Percentiles rank a stretch among this genome's conserved stretches.
Evolutionary conservation across 495 filamentous ascomycete genomes (phyloP).

Genomic region (Cryomyces minteri): DNA sequence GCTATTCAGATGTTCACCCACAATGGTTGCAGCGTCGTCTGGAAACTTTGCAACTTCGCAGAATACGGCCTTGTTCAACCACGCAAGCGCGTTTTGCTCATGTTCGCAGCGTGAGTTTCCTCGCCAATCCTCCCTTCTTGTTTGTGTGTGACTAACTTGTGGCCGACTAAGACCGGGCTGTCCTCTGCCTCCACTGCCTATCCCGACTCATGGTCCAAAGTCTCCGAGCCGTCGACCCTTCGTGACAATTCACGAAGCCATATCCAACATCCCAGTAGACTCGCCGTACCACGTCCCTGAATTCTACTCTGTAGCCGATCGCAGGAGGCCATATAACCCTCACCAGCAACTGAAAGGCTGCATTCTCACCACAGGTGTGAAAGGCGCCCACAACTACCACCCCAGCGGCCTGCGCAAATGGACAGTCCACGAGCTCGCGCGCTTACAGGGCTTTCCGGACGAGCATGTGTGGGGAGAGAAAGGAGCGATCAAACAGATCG

Average conservation of each 20-base stretch:
- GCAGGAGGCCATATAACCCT: too few species aligned
- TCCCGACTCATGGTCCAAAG: slow-evolving; percentile 3
- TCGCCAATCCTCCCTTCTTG: too few species aligned
- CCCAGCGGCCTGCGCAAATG: slow-evolving; percentile 47
- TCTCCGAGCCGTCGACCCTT: slow-evolving; percentile 8
- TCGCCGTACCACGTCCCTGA: slow-evolving; percentile 31
- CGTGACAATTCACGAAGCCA: slow-evolving; percentile 18
- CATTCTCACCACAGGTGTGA: slow-evolving; percentile 53
- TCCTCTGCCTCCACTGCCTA: background rate
- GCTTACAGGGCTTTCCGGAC: slow-evolving; percentile 55
- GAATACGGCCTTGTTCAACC: slow-evolving; percentile 44
- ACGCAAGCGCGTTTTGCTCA: slow-evolving; percentile 16
- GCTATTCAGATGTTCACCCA: slow-evolving; percentile 40
- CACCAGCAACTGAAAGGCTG: too few species aligned
- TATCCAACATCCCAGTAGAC: slow-evolving; percentile 24
- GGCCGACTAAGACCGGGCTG: background rate
- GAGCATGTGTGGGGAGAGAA: slow-evolving; percentile 23
- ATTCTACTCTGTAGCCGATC: slow-evolving; percentile 13
- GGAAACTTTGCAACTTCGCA: slow-evolving; percentile 30
- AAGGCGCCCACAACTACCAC: slow-evolving; percentile 35
- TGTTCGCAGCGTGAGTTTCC: background rate
- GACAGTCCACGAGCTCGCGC: slow-evolving; percentile 55
- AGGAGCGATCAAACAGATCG: slow-evolving; percentile 50
- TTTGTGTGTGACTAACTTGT: too few species aligned
- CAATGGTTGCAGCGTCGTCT: slow-evolving; percentile 51